Base-by-base conservation (phyloP, 441 rosid genomes). In the Breynia disticha region DNA sequence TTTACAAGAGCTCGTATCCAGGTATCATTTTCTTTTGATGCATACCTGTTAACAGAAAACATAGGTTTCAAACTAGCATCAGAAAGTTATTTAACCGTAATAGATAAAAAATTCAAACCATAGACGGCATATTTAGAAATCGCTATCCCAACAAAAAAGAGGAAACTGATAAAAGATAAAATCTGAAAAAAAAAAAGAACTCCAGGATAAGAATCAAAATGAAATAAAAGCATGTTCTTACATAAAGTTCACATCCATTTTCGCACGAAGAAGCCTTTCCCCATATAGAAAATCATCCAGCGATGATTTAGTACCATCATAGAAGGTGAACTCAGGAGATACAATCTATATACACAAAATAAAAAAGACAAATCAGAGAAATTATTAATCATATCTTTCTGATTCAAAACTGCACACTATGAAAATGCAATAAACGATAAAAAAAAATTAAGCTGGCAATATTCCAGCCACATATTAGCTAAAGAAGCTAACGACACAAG, bases 211-310 rank as follows among this genome's bases (percentile, higher is more conserved):
- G n/a, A n/a, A n/a, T n/a, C n/a, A n/a, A n/a, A n/a, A n/a, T n/a
- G 16, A 49, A 42, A 50, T 24, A 39, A 48, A 35, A n/a, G 21
- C 24, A 14, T 5, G 61, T 52, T 60, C 95, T 86, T 81, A 95
- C 99, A 95, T 95, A 76, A 95, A 95, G 77, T 82, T 90, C 67
- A 90, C 74, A 76, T 95, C 99, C 95, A 87, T 63, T 76, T 84
- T 95, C 46, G 91, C 95, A 48, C 98, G 95, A 50, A 95, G 70
- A 72, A 95, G 96, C 85, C 76, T 90, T 84, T 95, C 99, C 35
- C 87, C 83, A 49, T 75, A 71, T 19, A 85, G 74, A 39, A 90
- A 81, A 78, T 87, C 93, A 64, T 85, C 95, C 56, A 95, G 62
- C 63, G 83, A 77, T 54, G 97, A 87, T 73, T 90, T 95, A 51